Evolutionary conservation across 768 basidiomycete genomes (phyloP), one percentile per base, ranked within the genome.

Genomic region (Suillus decipiens): DNA sequence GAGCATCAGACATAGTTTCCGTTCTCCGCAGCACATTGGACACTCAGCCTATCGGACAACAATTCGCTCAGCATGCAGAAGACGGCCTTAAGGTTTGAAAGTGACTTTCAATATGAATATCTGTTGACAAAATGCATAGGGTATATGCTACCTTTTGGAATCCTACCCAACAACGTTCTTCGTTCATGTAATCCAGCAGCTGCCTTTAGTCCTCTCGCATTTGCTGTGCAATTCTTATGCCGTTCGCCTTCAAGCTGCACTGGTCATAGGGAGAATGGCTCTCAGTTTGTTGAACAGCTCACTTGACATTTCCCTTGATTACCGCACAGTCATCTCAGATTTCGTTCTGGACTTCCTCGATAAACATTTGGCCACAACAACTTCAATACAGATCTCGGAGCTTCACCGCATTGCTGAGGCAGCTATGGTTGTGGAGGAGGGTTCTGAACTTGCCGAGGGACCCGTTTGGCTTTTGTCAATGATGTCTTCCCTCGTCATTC

Each of bases 381-480:
- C 39, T 43, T 39, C 37, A 17, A 17, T 9, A 8, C 47, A 33
- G 36, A 61, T 19, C 22, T 50, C 61, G 61, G 68, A n/a, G 36
- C 71, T 82, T 31, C 67, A 66, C 17, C 50, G 41, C 51, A 59
- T 76, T 12, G 48, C 82, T 19, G 69, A 61, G 43, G 58, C 63
- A 3, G 76, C 78, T 2, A 70, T 79, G 53, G 60, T 70, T 31
- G 61, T 65, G 6, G 66, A 69, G 45, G 69, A 71, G 7, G 61
- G 64, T 51, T 9, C 67, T 17, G 63, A 63, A 53, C 66, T 62
- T 2, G 66, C 66, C 31, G 66, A 72, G 22, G 71, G 75, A 9
- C 79, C 83, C 0, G 67, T 77, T 24, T 84, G 84, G 84, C 80
- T 80, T 2, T 64, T 82, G 11, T 67, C 77, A 22, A 73, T 80